These are phyloP conservation scores for Sphagnurus paluster DNA, from an alignment of 1,284 basidiomycete species.

Conservation along the genomic window DNA sequence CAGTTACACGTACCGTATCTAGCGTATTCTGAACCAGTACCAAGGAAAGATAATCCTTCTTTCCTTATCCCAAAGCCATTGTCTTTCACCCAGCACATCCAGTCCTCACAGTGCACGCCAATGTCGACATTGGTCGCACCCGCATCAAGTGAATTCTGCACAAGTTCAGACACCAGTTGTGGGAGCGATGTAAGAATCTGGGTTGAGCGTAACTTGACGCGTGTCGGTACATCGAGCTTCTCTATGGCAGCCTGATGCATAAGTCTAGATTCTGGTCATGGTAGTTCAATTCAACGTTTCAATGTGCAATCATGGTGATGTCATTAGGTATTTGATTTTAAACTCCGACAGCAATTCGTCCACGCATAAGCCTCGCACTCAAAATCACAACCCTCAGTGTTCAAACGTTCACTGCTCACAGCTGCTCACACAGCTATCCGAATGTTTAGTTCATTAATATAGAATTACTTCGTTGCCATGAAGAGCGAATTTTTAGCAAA, in stretches of 20 bases:
- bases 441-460: no score
- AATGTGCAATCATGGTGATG: background rate
- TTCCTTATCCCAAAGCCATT: conserved; percentile 75
- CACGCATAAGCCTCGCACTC: no score
- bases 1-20: conserved; percentile 60
- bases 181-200: conserved; percentile 81
- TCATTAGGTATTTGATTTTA: no score
- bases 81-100: conserved; percentile 83
- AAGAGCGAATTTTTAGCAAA: background rate
- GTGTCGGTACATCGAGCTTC: conserved; percentile 52
- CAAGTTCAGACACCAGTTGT: conserved; percentile 77
- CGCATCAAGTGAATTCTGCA: conserved; percentile 85
- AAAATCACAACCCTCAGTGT: no score
- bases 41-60: conserved; percentile 57
- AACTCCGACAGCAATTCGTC: no score
- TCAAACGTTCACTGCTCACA: no score
- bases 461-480: no score
- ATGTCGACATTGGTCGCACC: conserved; percentile 60
- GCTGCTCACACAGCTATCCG: no score
- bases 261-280: background rate
- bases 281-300: background rate
- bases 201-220: conserved; percentile 73
- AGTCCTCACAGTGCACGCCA: conserved; percentile 66
- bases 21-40: conserved; percentile 47
- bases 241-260: conserved; percentile 29